Evolutionary conservation across 805 yeast genomes (phyloP).

Genomic region (Yarrowia divulgata): DNA sequence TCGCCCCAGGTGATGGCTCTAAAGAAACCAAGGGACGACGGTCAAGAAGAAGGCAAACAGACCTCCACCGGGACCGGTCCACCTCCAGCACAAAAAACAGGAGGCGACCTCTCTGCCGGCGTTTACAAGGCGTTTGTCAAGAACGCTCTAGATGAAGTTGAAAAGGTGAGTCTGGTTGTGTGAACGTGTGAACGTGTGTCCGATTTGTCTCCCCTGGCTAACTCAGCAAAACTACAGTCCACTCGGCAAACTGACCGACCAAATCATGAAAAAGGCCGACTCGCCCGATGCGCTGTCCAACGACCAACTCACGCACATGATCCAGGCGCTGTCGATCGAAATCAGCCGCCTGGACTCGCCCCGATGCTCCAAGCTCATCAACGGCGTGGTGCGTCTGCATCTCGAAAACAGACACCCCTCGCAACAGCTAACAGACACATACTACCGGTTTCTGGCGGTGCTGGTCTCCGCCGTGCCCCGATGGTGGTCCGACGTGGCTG

Average conservation of each 20-base stretch:
- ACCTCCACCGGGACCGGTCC: not conserved
- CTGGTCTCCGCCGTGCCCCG: constrained; percentile 86
- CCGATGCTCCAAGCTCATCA: constrained; percentile 61
- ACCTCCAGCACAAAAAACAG: constrained; percentile 2
- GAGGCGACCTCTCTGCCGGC: constrained; percentile 40
- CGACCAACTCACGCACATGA: constrained; percentile 60
- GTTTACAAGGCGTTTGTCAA: constrained; percentile 56
- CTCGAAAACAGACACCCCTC: constrained; percentile 49
- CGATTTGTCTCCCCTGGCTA: constrained; percentile 2
- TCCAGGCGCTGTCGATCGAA: constrained; percentile 67
- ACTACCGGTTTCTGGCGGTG: constrained; percentile 75
- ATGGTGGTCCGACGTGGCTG: constrained; percentile 87
- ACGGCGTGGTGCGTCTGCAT: constrained; percentile 73
- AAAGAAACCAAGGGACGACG: constrained; percentile 36
- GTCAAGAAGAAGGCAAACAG: constrained; percentile 24
- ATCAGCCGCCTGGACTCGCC: constrained; percentile 69
- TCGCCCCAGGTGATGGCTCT: constrained; percentile 35
- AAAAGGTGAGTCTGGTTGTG: constrained; percentile 54
- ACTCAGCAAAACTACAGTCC: constrained; percentile 59
- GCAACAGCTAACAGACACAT: constrained; percentile 57
- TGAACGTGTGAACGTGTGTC: too few relatives aligned
- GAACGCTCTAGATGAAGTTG: constrained; percentile 74
- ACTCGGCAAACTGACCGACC: constrained; percentile 65
- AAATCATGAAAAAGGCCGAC: constrained; percentile 60
- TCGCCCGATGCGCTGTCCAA: constrained; percentile 63